phyloP scores from a whole-genome alignment of 2,329 filamentous ascomycete genomes.

The Lachnellula willkommii region DNA sequence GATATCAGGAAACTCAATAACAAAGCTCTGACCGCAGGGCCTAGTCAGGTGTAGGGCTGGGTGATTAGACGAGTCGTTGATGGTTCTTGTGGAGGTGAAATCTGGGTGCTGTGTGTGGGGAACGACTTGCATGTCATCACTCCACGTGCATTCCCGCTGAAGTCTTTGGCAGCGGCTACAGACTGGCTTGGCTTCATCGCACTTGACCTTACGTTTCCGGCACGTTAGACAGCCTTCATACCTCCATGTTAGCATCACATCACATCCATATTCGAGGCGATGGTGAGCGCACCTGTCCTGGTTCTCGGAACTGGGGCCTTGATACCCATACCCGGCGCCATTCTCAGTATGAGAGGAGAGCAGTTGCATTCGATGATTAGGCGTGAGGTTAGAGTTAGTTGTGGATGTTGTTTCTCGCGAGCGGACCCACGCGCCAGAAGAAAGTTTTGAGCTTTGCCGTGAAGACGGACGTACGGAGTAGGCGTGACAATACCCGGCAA shows the following conservation, averaged over 20 bases:
- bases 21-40: constrained; percentile 25
- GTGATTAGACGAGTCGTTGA: constrained; percentile 3
- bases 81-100: background rate
- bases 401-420: background rate
- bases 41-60: constrained; percentile 7
- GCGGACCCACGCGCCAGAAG: background rate
- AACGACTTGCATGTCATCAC: constrained; percentile 22
- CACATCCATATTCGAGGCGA: background rate
- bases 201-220: constrained; percentile 66
- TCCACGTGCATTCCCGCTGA: constrained; percentile 27
- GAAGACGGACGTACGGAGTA: too few species aligned
- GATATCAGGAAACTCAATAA: constrained; percentile 28
- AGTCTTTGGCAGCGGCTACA: constrained; percentile 41
- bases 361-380: background rate
- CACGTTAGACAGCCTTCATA: constrained; percentile 60
- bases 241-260: background rate
- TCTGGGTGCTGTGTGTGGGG: constrained; percentile 9
- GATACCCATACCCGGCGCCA: constrained; percentile 29
- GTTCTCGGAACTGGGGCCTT: constrained; percentile 29
- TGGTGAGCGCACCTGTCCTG: constrained; percentile 21
- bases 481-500: too few species aligned
- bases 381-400: background rate
- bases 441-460: background rate
- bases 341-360: constrained; percentile 3
- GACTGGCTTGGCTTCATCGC: constrained; percentile 60